phyloP scores from a whole-genome alignment of 352 stramenopile species.

The Saprolegnia diclina region DNA sequence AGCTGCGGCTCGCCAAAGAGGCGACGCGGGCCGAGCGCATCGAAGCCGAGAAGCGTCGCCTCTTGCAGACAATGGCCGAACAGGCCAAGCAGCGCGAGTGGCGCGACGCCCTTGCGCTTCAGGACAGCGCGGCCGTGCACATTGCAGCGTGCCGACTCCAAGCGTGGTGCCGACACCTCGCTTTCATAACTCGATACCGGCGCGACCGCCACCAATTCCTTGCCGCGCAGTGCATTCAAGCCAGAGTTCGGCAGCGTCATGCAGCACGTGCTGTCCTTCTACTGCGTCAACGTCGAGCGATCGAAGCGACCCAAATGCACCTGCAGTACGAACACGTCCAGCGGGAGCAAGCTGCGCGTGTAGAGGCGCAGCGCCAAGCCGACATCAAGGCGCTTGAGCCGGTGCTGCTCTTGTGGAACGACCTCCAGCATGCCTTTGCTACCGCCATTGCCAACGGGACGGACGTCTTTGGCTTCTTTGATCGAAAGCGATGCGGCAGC shows the following conservation, averaged over 20 bases:
- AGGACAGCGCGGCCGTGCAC: conserved; percentile 15
- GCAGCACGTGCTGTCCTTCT: background rate
- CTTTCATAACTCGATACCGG: background rate
- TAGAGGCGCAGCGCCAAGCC: background rate
- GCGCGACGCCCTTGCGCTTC: background rate
- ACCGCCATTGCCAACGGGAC: background rate
- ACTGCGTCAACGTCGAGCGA: background rate
- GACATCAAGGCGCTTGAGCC: conserved; percentile 12
- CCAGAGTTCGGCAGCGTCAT: background rate
- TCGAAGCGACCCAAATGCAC: background rate
- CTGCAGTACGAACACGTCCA: background rate
- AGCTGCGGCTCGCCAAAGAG: conserved; percentile 55
- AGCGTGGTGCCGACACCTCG: conserved; percentile 15
- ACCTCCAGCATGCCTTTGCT: conserved; percentile 12
- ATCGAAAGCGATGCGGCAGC: conserved; percentile 34
- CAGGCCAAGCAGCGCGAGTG: conserved; percentile 24
- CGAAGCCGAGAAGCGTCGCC: conserved; percentile 50
- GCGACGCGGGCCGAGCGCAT: conserved; percentile 50
- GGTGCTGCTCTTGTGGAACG: conserved; percentile 13
- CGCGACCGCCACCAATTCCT: background rate
- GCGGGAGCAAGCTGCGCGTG: background rate
- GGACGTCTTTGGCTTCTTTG: conserved; percentile 23
- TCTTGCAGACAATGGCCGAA: conserved; percentile 29
- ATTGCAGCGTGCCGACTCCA: conserved; percentile 2
- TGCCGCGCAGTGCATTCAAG: conserved; percentile 8